Conservation (phyloP, 306 rosid species). For the Casuarina glauca region DNA sequence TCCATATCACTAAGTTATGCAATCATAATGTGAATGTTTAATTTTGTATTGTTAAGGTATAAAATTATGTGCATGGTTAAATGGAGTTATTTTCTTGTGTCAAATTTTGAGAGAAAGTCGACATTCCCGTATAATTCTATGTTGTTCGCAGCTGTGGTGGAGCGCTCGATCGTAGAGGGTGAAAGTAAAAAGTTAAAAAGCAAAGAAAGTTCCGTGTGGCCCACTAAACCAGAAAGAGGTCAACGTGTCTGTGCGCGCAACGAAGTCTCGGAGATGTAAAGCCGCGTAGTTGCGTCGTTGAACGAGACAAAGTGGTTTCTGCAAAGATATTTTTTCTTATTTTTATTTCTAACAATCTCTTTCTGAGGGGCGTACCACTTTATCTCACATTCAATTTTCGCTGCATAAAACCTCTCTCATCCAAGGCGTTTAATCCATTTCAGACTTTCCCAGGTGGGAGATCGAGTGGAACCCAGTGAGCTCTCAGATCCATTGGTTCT, state of each 20-base stretch:
- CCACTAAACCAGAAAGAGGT: constrained; percentile 3
- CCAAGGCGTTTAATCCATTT: constrained; percentile 11
- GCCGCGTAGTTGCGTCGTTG: constrained; percentile 24
- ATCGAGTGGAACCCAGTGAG: constrained; percentile 18
- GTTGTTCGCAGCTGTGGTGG: too few relatives aligned
- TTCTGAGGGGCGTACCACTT: constrained; percentile 10
- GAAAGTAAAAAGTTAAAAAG: not conserved
- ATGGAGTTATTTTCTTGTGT: too few relatives aligned
- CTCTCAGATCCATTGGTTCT: constrained; percentile 50
- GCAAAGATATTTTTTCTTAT: constrained; percentile 15
- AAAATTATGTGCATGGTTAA: too few relatives aligned
- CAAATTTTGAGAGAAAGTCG: too few relatives aligned
- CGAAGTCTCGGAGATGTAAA: constrained; percentile 4
- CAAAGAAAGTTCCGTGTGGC: not conserved
- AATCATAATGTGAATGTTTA: too few relatives aligned
- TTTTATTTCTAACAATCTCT: not conserved
- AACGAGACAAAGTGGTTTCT: constrained; percentile 40
- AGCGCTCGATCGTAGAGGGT: not conserved
- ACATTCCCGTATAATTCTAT: too few relatives aligned
- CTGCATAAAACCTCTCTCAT: constrained; percentile 22
- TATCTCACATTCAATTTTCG: constrained; percentile 25
- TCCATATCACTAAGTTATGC: too few relatives aligned
- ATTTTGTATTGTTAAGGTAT: too few relatives aligned
- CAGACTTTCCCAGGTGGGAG: constrained; percentile 16
- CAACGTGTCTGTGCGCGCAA: constrained; percentile 14